A percentile compares a stretch with the other conserved stretches of the same genome.
phyloP scores from a whole-genome alignment of 2,329 filamentous ascomycete genomes.

The Fusarium illudens region DNA sequence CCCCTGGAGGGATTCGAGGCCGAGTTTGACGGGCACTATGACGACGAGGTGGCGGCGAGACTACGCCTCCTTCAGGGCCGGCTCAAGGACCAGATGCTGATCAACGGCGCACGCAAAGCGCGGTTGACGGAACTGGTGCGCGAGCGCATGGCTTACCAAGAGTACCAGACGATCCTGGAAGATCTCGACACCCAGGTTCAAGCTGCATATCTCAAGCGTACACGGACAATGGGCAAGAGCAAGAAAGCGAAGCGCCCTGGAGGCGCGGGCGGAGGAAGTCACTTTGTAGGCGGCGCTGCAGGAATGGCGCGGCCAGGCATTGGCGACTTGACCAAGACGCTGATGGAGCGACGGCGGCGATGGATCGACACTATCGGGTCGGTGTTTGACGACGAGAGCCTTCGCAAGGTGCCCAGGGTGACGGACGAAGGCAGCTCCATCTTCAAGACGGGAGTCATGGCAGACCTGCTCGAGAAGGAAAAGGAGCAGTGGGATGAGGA shows the following conservation, averaged over 20 bases:
- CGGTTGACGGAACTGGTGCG: slow-evolving; percentile 86
- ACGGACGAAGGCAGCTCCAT: slow-evolving; percentile 73
- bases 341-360: slow-evolving; percentile 89
- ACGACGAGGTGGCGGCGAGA: slow-evolving; percentile 93
- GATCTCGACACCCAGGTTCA: slow-evolving; percentile 96
- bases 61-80: slow-evolving; percentile 85
- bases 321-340: slow-evolving; percentile 86
- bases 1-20: slow-evolving; percentile 70
- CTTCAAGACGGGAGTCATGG: slow-evolving; percentile 79
- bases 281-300: slow-evolving; percentile 65
- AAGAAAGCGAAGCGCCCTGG: slow-evolving; percentile 88
- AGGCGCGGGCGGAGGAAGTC: slow-evolving; percentile 76
- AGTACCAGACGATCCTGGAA: slow-evolving; percentile 96
- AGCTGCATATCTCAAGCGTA: slow-evolving; percentile 93
- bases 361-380: slow-evolving; percentile 93
- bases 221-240: slow-evolving; percentile 90
- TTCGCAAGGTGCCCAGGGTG: slow-evolving; percentile 73
- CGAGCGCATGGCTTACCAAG: slow-evolving; percentile 94
- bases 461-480: slow-evolving; percentile 76
- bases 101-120: slow-evolving; percentile 91
- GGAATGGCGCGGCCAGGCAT: slow-evolving; percentile 80
- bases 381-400: slow-evolving; percentile 85
- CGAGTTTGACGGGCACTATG: slow-evolving; percentile 88
- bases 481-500: slow-evolving; percentile 85
- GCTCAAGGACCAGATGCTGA: slow-evolving; percentile 81